Conservation (phyloP, 352 stramenopile species). For the Phytophthora vignae region DNA sequence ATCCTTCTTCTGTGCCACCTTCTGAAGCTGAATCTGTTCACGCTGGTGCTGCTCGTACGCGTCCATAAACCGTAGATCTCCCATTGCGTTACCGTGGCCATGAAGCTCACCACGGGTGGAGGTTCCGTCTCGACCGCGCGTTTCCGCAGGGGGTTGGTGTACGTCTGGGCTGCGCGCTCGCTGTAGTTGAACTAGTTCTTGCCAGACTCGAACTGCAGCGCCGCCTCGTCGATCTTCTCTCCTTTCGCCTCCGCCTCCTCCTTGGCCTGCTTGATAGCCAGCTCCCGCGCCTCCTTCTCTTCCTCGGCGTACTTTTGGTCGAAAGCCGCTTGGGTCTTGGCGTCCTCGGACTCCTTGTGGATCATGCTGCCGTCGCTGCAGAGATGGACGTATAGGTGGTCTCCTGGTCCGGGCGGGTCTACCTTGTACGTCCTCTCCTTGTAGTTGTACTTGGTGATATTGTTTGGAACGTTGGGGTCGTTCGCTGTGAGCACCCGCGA, state of each 20-base stretch:
- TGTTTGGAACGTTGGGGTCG: constrained; percentile 94
- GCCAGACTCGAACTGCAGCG: constrained; percentile 84
- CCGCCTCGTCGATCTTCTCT: constrained; percentile 85
- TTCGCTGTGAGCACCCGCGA: constrained; percentile 86
- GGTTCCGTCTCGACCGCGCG: constrained; percentile 94
- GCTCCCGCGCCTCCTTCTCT: constrained; percentile 80
- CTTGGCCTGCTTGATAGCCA: constrained; percentile 83
- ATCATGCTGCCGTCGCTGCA: constrained; percentile 91
- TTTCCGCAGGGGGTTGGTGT: constrained; percentile 94
- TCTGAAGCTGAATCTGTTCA: constrained; percentile 87
- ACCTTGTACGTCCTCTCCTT: constrained; percentile 96
- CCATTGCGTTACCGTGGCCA: constrained; percentile 91
- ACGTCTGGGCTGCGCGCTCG: constrained; percentile 96
- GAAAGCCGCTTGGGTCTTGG: constrained; percentile 87
- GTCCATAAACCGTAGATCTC: constrained; percentile 98
- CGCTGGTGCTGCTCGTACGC: constrained; percentile 92
- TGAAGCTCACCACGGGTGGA: constrained; percentile 94
- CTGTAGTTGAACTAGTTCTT: constrained; percentile 99
- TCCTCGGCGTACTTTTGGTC: constrained; percentile 87
- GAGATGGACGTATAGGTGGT: constrained; percentile 94
- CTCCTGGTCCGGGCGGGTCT: constrained; percentile 90
- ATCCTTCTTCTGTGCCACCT: constrained; percentile 88
- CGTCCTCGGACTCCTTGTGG: constrained; percentile 90
- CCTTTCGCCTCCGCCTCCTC: constrained; percentile 89
- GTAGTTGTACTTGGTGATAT: constrained; percentile 97